Base-by-base conservation (phyloP, 805 yeast genomes). In the Barnettozyma salicaria region DNA sequence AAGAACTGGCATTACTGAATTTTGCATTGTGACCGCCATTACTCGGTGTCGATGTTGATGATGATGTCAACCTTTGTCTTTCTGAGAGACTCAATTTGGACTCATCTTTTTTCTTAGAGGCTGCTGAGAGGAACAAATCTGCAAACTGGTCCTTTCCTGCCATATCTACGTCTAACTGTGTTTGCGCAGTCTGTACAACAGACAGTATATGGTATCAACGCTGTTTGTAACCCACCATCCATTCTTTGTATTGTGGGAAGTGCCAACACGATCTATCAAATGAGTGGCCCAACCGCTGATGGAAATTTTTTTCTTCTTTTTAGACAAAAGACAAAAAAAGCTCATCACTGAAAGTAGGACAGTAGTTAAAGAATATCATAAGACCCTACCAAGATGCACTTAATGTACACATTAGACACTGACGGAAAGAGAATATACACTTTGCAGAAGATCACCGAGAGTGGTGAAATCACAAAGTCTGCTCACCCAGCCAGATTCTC, bases 401-500 rank as follows among this genome's bases (percentile, higher is more conserved):
- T 92, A 65, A 92, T 92, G 99, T 92, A 84, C 88, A 89, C 97
- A 44, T 65, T 82, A 59, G 95, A 89, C 57, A 77, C 78, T 45
- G 96, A 89, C 53, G 98, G 98, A 54, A 90, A 90, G 75, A 83
- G 99, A 66, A 64, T 84, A 56, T 92, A 92, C 76, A 92, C 99
- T 38, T 72, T 92, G 51, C 70, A 85, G 64, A 92, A 92, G 70
- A 48, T 60, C 53, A 80, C 94, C 39, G 88, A 72, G 44, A 65
- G 70, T 7, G 97, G 98, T 45, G 96, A 88, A 63, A 88, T 90
- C 70, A 94, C 99, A 60, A 87, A 88, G 71, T 84, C 96, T 50
- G 98, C 98, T 28, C 99, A 92, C 65, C 99, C 99, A 45, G 98
- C 99, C 37, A 82, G 99, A 68, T 92, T 92, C 65, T 92, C 98